Evolutionary conservation across 148 eudicot species (phyloP).

Genomic region (Simmondsia chinensis): DNA sequence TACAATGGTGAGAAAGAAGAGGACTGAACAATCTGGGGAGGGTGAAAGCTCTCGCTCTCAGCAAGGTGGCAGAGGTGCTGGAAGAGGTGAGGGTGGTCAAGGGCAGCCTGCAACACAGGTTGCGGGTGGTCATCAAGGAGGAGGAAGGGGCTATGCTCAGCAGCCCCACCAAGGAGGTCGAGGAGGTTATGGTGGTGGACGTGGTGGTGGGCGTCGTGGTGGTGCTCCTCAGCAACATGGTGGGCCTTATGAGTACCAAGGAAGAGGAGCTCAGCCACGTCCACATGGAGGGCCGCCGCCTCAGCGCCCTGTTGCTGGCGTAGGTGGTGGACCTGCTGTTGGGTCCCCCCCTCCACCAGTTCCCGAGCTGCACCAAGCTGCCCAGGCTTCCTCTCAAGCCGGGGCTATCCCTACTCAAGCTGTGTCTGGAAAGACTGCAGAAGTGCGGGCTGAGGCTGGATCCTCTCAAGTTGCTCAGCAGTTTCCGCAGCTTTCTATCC

Average conservation of each 20-base stretch:
- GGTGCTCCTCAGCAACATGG: slow-evolving; percentile 48
- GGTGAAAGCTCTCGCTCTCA: slow-evolving; percentile 61
- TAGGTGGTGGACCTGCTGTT: slow-evolving; percentile 38
- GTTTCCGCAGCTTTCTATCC: slow-evolving; percentile 35
- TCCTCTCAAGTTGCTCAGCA: slow-evolving; percentile 34
- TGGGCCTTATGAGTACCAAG: slow-evolving; percentile 48
- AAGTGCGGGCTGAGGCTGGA: slow-evolving; percentile 27
- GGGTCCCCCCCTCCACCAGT: slow-evolving; percentile 52
- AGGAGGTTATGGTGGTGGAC: slow-evolving; percentile 24
- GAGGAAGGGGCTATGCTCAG: slow-evolving; percentile 16
- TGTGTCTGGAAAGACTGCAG: slow-evolving; percentile 23
- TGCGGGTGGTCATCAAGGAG: slow-evolving; percentile 15
- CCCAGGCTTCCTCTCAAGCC: slow-evolving; percentile 60
- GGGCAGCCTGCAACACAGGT: slow-evolving; percentile 11
- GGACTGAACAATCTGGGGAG: slow-evolving; percentile 44
- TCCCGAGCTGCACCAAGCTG: slow-evolving; percentile 99
- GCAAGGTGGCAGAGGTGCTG: slow-evolving; percentile 33
- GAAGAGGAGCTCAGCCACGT: slow-evolving; percentile 46
- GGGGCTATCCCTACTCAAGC: slow-evolving; percentile 44
- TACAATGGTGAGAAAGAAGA: slow-evolving; percentile 85
- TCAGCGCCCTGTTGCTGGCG: slow-evolving; percentile 44
- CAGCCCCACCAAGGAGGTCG: slow-evolving; percentile 18
- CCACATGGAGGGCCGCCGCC: slow-evolving; percentile 43
- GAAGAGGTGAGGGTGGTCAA: slow-evolving; percentile 30
- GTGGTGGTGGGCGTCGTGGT: slow-evolving; percentile 49